Evolutionary conservation across 495 filamentous ascomycete species (phyloP).

Genomic region (Penicillium riverlandense): DNA sequence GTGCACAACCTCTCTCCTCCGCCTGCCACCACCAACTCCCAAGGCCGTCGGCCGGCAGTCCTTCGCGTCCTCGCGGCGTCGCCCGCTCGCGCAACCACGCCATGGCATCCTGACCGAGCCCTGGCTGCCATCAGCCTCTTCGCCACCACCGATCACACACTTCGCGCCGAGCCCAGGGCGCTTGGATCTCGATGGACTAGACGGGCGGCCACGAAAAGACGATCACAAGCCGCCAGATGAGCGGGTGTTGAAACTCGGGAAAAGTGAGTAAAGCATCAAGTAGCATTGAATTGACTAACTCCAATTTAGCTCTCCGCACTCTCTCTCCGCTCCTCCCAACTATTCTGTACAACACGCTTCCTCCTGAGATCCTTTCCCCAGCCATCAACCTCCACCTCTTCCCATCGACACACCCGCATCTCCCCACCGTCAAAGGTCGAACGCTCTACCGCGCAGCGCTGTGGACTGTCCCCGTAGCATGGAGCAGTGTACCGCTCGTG

Average conservation of each 20-base stretch:
- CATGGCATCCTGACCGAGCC: constrained; percentile 25
- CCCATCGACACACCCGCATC: constrained; percentile 91
- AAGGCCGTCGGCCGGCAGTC: constrained; percentile 7
- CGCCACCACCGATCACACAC: constrained; percentile 9
- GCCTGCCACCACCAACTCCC: constrained; percentile 3
- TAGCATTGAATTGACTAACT: neutral
- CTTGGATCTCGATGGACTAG: constrained; percentile 10
- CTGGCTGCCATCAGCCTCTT: constrained; percentile 17
- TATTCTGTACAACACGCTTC: constrained; percentile 73
- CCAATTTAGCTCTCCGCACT: constrained; percentile 56
- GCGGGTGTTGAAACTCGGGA: constrained; percentile 81
- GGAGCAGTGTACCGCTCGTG: constrained; percentile 84
- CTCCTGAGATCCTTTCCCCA: constrained; percentile 79
- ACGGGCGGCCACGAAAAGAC: constrained; percentile 4
- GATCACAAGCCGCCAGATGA: constrained; percentile 57
- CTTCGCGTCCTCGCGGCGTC: constrained; percentile 21
- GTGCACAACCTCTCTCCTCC: constrained; percentile 4
- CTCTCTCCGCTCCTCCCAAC: constrained; percentile 84
- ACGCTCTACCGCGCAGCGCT: constrained; percentile 88
- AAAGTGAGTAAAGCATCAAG: constrained; percentile 50
- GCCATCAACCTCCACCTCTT: constrained; percentile 92
- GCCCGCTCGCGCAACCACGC: constrained; percentile 22
- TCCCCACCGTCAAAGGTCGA: constrained; percentile 82
- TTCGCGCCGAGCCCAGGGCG: constrained; percentile 17
- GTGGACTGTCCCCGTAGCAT: constrained; percentile 92